phyloP scores from a whole-genome alignment of 2,329 filamentous ascomycete species.

The Teratosphaeria pseudoeucalypti region DNA sequence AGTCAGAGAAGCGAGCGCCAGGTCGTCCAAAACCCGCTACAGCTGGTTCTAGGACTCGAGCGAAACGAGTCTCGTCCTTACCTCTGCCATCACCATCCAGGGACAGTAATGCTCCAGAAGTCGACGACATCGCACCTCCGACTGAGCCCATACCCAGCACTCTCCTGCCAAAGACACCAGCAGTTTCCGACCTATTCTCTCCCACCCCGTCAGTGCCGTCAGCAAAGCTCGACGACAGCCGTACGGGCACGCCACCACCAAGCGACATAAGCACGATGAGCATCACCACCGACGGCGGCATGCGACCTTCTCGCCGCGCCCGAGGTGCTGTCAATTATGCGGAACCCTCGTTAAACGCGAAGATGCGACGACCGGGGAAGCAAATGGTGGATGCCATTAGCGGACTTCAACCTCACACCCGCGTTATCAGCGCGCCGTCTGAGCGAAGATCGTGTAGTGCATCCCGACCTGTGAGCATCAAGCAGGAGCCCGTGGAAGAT shows the following conservation, averaged over 20 bases:
- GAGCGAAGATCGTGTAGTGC: slow-evolving; percentile 5
- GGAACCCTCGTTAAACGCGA: slow-evolving; percentile 37
- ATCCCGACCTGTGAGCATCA: slow-evolving; percentile 12
- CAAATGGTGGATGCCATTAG: slow-evolving; percentile 37
- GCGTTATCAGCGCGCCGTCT: slow-evolving; percentile 17
- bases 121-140: slow-evolving; percentile 12
- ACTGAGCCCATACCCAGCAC: slow-evolving; percentile 3
- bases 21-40: slow-evolving; percentile 3
- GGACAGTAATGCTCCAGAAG: slow-evolving; percentile 3
- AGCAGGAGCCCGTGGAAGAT: slow-evolving; percentile 20
- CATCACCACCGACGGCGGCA: slow-evolving; percentile 24
- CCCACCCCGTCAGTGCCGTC: slow-evolving; percentile 35
- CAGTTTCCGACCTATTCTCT: slow-evolving; percentile 29
- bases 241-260: slow-evolving; percentile 34
- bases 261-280: slow-evolving; percentile 25
- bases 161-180: slow-evolving; percentile 21
- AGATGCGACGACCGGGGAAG: slow-evolving; percentile 40
- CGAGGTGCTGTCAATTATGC: slow-evolving; percentile 39
- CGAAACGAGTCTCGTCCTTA: slow-evolving; percentile 9
- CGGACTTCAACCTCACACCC: slow-evolving; percentile 19
- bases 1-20: slow-evolving; percentile 4
- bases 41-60: background rate
- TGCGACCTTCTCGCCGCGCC: slow-evolving; percentile 35
- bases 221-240: slow-evolving; percentile 9
- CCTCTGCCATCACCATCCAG: slow-evolving; percentile 11